Evolutionary conservation across 1,284 basidiomycete genomes (phyloP).

Genomic region (Cutaneotrichosporon sp.): DNA sequence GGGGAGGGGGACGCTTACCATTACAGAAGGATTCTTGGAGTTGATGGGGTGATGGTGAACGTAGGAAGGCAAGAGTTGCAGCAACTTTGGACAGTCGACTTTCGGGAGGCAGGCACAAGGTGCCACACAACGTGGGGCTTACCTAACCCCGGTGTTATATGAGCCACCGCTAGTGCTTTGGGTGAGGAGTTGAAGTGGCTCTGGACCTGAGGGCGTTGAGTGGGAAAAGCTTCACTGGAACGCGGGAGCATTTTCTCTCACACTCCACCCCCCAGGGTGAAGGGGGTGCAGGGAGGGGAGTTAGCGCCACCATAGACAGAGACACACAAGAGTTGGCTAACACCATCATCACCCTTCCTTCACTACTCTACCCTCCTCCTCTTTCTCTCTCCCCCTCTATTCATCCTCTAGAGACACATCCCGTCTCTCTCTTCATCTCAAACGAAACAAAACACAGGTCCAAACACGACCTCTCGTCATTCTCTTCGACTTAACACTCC

Average conservation of each 20-base stretch:
- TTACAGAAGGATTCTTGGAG: not conserved
- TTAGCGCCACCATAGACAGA: too few relatives aligned
- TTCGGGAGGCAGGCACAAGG: not conserved
- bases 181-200: not conserved
- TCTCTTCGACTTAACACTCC: not conserved
- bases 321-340: too few relatives aligned
- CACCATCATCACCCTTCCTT: not conserved
- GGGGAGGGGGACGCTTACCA: slow-evolving; percentile 9
- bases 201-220: not conserved
- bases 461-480: not conserved
- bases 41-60: slow-evolving; percentile 8
- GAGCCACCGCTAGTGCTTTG: not conserved
- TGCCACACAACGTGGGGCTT: not conserved
- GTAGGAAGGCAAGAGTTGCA: not conserved
- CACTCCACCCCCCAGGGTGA: not conserved
- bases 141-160: not conserved
- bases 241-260: not conserved
- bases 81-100: not conserved
- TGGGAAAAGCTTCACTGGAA: slow-evolving; percentile 5
- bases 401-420: slow-evolving; percentile 2
- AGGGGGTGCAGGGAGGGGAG: too few relatives aligned
- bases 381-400: not conserved
- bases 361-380: not conserved
- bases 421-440: not conserved
- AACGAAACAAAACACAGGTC: slow-evolving; percentile 2